phyloP scores from a whole-genome alignment of 1,284 basidiomycete species.

The Pterula multifida region DNA sequence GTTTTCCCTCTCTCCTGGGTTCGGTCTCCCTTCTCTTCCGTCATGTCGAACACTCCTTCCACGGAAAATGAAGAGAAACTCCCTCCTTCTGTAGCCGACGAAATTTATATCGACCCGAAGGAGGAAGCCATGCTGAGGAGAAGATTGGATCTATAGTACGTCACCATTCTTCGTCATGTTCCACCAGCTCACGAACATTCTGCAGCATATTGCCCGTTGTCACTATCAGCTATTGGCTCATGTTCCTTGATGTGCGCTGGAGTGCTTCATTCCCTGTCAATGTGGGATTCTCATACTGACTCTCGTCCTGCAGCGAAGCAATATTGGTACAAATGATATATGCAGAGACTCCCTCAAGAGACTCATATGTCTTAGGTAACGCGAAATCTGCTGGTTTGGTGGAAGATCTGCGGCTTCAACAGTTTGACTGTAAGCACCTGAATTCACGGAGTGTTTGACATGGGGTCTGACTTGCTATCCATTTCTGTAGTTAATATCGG shows the following conservation, averaged over 20 bases:
- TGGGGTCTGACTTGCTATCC: too few relatives aligned
- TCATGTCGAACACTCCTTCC: too few relatives aligned
- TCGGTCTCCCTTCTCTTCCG: too few relatives aligned
- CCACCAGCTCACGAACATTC: neutral
- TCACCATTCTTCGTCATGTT: neutral
- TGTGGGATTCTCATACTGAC: neutral
- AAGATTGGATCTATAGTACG: neutral
- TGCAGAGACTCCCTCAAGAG: too few relatives aligned
- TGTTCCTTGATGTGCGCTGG: conserved; percentile 1
- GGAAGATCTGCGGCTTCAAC: neutral
- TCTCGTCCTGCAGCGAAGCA: neutral
- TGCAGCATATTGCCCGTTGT: conserved; percentile 1
- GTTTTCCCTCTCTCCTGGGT: too few relatives aligned
- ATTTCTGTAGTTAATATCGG: neutral
- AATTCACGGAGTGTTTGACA: too few relatives aligned
- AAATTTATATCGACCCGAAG: neutral
- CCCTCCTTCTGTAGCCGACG: too few relatives aligned
- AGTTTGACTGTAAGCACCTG: neutral
- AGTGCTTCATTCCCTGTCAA: neutral
- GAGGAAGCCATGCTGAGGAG: neutral
- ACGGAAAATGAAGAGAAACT: too few relatives aligned
- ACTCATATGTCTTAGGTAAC: too few relatives aligned
- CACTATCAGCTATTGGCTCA: neutral
- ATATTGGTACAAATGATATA: neutral
- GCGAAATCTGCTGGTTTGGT: neutral